Evolutionary conservation across 345 rosid genomes (phyloP).

Genomic region (Populus euphratica): DNA sequence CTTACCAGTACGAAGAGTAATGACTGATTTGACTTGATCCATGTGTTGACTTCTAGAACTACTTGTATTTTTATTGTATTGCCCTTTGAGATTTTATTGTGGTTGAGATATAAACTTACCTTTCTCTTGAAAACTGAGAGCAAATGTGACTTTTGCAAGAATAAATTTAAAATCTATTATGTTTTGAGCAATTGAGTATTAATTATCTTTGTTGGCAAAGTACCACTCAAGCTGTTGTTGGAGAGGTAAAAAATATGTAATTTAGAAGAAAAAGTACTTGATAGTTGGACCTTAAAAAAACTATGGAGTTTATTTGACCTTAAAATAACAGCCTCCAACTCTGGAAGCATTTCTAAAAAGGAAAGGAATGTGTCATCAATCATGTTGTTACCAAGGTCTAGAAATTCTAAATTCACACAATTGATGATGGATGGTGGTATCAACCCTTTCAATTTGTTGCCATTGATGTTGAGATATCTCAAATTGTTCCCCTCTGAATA

Average conservation of each 20-base stretch:
- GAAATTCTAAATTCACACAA: slow-evolving; percentile 10
- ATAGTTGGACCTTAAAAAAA: not conserved
- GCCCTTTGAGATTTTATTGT: too few relatives aligned
- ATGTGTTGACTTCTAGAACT: too few relatives aligned
- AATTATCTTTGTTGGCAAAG: not conserved
- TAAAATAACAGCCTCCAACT: slow-evolving; percentile 1
- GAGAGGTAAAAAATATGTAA: slow-evolving; percentile 13
- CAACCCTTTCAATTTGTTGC: slow-evolving; percentile 10
- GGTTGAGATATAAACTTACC: too few relatives aligned
- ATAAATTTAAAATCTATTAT: too few relatives aligned
- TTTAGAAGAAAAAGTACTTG: not conserved
- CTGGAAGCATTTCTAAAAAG: not conserved
- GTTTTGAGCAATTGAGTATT: too few relatives aligned
- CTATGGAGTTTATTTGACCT: slow-evolving; percentile 14
- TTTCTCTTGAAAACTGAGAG: too few relatives aligned
- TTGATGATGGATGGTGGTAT: slow-evolving; percentile 11
- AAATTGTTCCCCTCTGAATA: too few relatives aligned
- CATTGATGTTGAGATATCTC: too few relatives aligned
- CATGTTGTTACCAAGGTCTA: slow-evolving; percentile 10
- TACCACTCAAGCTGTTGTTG: not conserved
- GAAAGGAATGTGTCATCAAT: not conserved
- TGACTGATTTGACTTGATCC: too few relatives aligned
- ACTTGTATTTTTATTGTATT: too few relatives aligned
- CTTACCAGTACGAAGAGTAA: too few relatives aligned
- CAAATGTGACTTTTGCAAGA: too few relatives aligned